Percentiles rank a stretch among this genome's conserved stretches.
phyloP scores from a whole-genome alignment of 345 rosid species.

The Alliaria petiolata region DNA sequence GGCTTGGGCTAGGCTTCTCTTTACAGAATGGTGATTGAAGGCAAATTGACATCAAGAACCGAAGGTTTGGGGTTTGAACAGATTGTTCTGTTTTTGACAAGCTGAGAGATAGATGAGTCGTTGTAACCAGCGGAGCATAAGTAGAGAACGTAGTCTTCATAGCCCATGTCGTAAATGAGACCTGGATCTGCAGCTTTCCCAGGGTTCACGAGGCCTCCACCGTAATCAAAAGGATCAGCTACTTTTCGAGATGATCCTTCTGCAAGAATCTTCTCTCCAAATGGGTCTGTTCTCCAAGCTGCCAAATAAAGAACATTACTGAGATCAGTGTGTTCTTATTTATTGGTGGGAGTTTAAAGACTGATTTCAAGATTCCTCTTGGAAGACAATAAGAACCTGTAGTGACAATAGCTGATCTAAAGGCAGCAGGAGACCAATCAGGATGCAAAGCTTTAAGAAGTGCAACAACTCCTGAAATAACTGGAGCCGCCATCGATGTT shows the following conservation, averaged over 20 bases:
- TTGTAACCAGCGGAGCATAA: constrained; percentile 45
- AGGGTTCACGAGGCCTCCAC: constrained; percentile 64
- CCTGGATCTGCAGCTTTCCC: constrained; percentile 53
- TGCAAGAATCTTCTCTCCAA: constrained; percentile 40
- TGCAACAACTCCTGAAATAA: constrained; percentile 38
- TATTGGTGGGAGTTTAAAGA: too few relatives aligned
- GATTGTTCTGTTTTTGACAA: constrained; percentile 29
- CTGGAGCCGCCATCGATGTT: constrained; percentile 45
- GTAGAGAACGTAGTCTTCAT: constrained; percentile 46
- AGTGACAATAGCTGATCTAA: constrained; percentile 48
- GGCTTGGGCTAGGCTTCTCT: too few relatives aligned
- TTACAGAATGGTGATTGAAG: constrained; percentile 45
- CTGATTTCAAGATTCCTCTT: too few relatives aligned
- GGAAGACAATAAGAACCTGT: too few relatives aligned
- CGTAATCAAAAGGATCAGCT: constrained; percentile 53
- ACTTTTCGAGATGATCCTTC: constrained; percentile 35
- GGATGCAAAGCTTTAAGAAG: constrained; percentile 41
- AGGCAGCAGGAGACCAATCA: constrained; percentile 44
- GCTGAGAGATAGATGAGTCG: constrained; percentile 48
- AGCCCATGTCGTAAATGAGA: constrained; percentile 52
- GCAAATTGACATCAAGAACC: constrained; percentile 40
- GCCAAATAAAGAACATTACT: background rate
- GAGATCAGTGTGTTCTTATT: background rate
- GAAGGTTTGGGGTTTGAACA: constrained; percentile 29
- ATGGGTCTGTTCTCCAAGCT: constrained; percentile 42